phyloP scores from a whole-genome alignment of 2,329 filamentous ascomycete species.

The Alternaria brassicae region DNA sequence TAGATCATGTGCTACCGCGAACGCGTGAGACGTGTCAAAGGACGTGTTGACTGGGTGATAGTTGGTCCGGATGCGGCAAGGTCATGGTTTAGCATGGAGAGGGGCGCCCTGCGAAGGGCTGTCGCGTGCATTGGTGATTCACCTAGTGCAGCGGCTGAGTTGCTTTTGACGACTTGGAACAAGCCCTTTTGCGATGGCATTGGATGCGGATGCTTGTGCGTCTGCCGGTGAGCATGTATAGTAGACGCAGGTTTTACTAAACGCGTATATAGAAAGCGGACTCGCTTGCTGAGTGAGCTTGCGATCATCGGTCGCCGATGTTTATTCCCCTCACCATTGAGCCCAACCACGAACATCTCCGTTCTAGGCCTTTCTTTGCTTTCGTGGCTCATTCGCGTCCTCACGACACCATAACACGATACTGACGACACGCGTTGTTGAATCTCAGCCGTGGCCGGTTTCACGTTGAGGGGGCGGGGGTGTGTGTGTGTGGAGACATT shows the following conservation, averaged over 20 bases:
- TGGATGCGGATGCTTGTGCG: not conserved
- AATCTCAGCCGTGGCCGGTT: conserved; percentile 15
- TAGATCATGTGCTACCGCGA: conserved; percentile 27
- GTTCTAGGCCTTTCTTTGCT: not conserved
- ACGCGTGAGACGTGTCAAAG: conserved; percentile 32
- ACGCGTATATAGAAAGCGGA: not conserved
- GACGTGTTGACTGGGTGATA: conserved; percentile 13
- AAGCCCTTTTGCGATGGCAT: not conserved
- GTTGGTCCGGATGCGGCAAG: conserved; percentile 2
- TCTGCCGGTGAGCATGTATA: conserved; percentile 8
- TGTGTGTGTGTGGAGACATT: not conserved
- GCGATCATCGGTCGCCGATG: conserved; percentile 1
- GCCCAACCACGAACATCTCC: not conserved
- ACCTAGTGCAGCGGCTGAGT: conserved; percentile 9
- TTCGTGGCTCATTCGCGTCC: conserved; percentile 3
- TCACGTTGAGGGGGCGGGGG: conserved; percentile 13
- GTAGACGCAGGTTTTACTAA: conserved; percentile 1
- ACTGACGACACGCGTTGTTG: conserved; percentile 20
- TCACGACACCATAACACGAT: conserved; percentile 11
- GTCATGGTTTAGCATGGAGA: not conserved
- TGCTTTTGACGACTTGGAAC: conserved; percentile 3
- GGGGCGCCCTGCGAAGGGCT: not conserved
- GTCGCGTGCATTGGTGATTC: conserved; percentile 1
- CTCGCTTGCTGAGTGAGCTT: not conserved
- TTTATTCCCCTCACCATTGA: not conserved